Evolutionary conservation across 139 green algal genomes (phyloP).

Genomic region (Chlorella sp.): DNA sequence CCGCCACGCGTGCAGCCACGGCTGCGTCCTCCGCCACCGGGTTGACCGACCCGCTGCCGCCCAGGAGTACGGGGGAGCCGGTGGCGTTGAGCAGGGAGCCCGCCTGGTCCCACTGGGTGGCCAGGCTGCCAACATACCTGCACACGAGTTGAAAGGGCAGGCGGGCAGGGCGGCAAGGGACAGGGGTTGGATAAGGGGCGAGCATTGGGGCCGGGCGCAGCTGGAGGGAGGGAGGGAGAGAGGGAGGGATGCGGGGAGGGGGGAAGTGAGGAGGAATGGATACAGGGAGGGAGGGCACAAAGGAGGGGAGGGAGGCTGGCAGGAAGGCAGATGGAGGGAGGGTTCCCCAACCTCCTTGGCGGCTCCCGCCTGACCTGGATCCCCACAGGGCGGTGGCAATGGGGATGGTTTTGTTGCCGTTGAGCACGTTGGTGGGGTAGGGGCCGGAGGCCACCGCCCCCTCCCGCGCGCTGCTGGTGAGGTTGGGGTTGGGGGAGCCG

Average conservation of each 20-base stretch:
- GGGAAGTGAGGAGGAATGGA: neutral
- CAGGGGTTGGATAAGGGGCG: neutral
- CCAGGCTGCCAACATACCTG: slow-evolving; percentile 45
- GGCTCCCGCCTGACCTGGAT: neutral
- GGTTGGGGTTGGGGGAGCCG: slow-evolving; percentile 1
- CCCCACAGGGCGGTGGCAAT: slow-evolving; percentile 36
- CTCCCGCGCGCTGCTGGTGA: slow-evolving; percentile 3
- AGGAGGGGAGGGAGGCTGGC: no score
- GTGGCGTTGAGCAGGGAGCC: slow-evolving; percentile 13
- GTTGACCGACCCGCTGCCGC: slow-evolving; percentile 11
- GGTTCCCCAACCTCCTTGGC: neutral
- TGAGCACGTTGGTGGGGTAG: slow-evolving; percentile 39
- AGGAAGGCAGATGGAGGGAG: neutral
- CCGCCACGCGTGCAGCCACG: neutral
- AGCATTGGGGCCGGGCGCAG: no score
- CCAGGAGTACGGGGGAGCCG: slow-evolving; percentile 38
- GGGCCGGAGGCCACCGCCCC: neutral
- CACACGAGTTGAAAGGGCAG: neutral
- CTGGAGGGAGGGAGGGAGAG: neutral
- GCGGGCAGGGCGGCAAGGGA: neutral
- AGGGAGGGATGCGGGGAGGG: neutral
- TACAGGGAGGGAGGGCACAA: neutral
- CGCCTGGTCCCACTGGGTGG: slow-evolving; percentile 22
- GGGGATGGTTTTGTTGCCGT: slow-evolving; percentile 36
- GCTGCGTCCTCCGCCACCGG: slow-evolving; percentile 21